Base-by-base conservation (phyloP, 805 yeast genomes). In the Candida yuanshanica region DNA sequence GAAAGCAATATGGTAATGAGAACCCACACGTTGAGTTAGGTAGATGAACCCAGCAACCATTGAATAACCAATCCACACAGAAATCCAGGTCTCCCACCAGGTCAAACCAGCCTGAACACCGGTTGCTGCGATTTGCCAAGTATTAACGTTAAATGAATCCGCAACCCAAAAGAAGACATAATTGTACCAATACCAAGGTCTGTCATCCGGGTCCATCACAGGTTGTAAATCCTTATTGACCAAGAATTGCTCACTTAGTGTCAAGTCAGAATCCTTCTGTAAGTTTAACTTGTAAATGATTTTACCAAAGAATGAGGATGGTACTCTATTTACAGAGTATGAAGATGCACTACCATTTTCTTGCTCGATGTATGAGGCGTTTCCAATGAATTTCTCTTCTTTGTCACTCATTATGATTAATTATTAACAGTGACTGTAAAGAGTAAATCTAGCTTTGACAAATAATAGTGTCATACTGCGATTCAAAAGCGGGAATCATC, bases 11-110 rank as follows among this genome's bases (percentile, higher is more conserved):
- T 88, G 96, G 56, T 88, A 85, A 48, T 75, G 74, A 13, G 88
- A 72, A 50, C 96, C 96, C 39, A 85, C 75, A 52, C 95, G 70
- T 18, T 95, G 84, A 16, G 84, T 71, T n/a, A 79, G 56, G 5
- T 77, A 73, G 25, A 89, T 82, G 51, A 87, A 85, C 1, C 72
- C 50, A 46, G 84, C 93, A 46, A 85, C 78, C 36, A 84, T 62
- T 16, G 70, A 56, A 60, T 88, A 88, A 7, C 96, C 96, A 14
- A 88, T 47, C 93, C 95, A 86, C 20, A 88, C 93, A 1, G 93
- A 76, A 29, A 88, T 64, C 95, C 95, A 88, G 11, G 84, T 79
- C 57, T 81, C 89, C 95, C 95, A 88, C 95, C 95, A 87, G 14
- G 81, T 75, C 63, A 88, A 65, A 10, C 93, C 93, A 18, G 79